Evolutionary conservation across 495 filamentous ascomycete genomes (phyloP).

Genomic region (Aspergillus coremiiformis): DNA sequence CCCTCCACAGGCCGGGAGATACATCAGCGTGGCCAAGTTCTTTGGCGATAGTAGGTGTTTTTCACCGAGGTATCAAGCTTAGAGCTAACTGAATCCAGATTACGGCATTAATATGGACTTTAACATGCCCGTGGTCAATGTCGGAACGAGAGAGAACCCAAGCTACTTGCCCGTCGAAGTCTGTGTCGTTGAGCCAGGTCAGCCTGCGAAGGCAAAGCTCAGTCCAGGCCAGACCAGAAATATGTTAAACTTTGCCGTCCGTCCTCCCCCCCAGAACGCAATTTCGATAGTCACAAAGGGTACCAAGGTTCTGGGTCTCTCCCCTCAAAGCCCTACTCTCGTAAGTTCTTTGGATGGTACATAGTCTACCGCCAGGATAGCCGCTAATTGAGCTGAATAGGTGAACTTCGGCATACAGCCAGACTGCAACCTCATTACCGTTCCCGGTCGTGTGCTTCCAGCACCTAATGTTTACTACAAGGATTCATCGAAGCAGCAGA

Average conservation of each 20-base stretch:
- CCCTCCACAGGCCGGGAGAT: constrained; percentile 28
- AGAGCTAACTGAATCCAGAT: constrained; percentile 16
- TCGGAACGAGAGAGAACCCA: constrained; percentile 51
- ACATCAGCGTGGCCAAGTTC: constrained; percentile 46
- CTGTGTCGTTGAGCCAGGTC: constrained; percentile 57
- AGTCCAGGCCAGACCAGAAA: constrained; percentile 45
- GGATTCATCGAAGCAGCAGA: constrained; percentile 13
- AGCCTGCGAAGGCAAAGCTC: constrained; percentile 49
- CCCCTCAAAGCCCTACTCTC: constrained; percentile 3
- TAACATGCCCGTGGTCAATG: constrained; percentile 59
- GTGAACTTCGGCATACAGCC: constrained; percentile 50
- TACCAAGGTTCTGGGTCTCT: constrained; percentile 39
- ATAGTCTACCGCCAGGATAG: constrained; percentile 12
- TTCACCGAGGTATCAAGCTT: background rate
- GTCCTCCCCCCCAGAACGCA: constrained; percentile 58
- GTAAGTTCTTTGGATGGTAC: constrained; percentile 1
- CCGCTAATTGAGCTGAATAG: constrained; percentile 17
- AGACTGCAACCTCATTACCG: constrained; percentile 50
- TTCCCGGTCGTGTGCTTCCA: constrained; percentile 53
- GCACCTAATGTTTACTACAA: constrained; percentile 50
- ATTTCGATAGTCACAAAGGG: constrained; percentile 54
- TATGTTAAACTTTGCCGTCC: constrained; percentile 67
- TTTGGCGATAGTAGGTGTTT: constrained; percentile 40
- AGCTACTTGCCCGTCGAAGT: constrained; percentile 62
- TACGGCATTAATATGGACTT: constrained; percentile 38